Base-by-base conservation (phyloP, 2,329 filamentous ascomycete species). In the Shiraia sp. region DNA sequence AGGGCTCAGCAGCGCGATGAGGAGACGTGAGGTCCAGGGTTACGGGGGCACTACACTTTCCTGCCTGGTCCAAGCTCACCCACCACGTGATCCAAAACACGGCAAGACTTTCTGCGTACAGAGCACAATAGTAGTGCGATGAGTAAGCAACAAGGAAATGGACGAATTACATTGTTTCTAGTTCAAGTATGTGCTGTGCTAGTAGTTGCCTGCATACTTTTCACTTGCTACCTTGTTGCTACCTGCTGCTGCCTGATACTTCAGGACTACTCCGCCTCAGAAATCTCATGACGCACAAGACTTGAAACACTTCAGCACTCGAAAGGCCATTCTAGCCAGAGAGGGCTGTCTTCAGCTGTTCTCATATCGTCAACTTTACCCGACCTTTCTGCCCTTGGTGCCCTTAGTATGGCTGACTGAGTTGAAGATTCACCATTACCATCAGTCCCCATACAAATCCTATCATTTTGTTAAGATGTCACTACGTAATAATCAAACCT, bases 161-260 rank as follows among this genome's bases (percentile, higher is more conserved):
- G 51, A 25, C 57, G 40, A 55, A 49, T 55, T n/a, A 31, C 7
- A 43, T 17, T 30, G 12, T 25, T 17, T 10, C 19, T 33, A 13
- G 29, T n/a, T 8, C 27, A 42, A 32, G 37, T 45, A 35, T 45
- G 32, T 31, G 23, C 23, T 16, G 10, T 38, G 37, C 38, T 36
- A 23, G 22, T 30, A 26, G 46, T 24, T 55, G 51, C 55, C 57
- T 64, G 49, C 32, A 33, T 22, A 22, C 8, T 5, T 22, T 8
- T 22, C 8, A 8, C 26, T 29, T 42, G 24, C 53, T 49, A n/a
- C n/a, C 55, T 53, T 55, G 37, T 31, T 30, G 50, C 38, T 66
- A 57, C 61, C 62, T 67, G 44, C 50, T 53, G 64, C 53, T 68
- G 62, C 65, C 65, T 68, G 36, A 37, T 14, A 22, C 19, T 32